Conservation (phyloP, 2,329 filamentous ascomycete species). For the Colletotrichum falcatum region DNA sequence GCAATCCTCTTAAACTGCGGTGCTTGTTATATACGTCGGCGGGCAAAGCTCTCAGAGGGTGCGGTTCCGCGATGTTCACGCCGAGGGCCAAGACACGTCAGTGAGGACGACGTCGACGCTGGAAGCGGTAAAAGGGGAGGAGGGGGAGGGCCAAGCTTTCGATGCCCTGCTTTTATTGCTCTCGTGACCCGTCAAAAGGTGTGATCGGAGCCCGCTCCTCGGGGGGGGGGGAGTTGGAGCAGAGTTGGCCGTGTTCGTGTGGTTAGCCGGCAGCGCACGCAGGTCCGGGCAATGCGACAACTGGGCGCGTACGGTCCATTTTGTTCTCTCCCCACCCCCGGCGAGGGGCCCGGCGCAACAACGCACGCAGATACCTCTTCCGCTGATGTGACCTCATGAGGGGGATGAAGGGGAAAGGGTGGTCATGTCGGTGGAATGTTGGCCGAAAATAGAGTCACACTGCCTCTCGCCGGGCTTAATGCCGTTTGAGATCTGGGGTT, state of each 20-base stretch:
- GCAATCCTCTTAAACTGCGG: neutral
- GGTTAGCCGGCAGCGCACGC: constrained; percentile 21
- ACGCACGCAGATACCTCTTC: neutral
- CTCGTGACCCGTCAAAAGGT: constrained; percentile 30
- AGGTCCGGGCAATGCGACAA: constrained; percentile 26
- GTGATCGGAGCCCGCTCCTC: constrained; percentile 27
- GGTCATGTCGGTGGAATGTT: constrained; percentile 25
- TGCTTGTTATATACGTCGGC: constrained; percentile 24
- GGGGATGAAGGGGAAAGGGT: neutral
- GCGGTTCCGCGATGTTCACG: neutral
- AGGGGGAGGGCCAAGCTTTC: constrained; percentile 17
- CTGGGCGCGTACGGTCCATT: constrained; percentile 26
- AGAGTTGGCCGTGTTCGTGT: neutral
- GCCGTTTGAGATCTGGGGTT: constrained; percentile 39
- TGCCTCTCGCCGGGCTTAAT: constrained; percentile 27
- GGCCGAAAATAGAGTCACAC: constrained; percentile 29
- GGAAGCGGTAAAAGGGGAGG: neutral
- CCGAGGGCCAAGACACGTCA: constrained; percentile 20
- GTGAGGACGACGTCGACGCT: constrained; percentile 11
- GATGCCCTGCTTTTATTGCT: constrained; percentile 26
- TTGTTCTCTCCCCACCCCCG: constrained; percentile 16
- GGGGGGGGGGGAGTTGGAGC: constrained; percentile 18
- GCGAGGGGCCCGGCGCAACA: neutral
- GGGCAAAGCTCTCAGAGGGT: constrained; percentile 1
- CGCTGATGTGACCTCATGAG: constrained; percentile 35